These are phyloP conservation scores for Coniella lustricola DNA, from an alignment of 2,329 filamentous ascomycete species.

Conservation along the genomic window DNA sequence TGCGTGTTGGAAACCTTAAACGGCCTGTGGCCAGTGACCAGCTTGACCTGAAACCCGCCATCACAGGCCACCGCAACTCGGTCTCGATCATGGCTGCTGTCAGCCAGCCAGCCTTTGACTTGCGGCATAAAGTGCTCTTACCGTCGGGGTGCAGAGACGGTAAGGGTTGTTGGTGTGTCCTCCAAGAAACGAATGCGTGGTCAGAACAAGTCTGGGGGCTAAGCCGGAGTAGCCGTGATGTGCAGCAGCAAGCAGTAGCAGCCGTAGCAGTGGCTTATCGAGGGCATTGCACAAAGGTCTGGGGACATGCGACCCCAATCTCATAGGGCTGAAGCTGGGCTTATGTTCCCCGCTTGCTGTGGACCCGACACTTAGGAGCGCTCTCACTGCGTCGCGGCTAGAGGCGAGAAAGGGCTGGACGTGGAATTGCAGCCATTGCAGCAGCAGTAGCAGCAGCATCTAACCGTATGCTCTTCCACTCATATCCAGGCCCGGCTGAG, in stretches of 20 bases:
- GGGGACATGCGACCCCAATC: conserved; percentile 1
- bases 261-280: background rate
- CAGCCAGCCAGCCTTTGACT: background rate
- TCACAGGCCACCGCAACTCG: no score
- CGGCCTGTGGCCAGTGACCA: background rate
- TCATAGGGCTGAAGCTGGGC: conserved; percentile 14
- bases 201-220: conserved; percentile 6
- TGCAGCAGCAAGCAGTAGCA: background rate
- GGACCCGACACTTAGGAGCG: conserved; percentile 14
- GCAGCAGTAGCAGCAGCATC: background rate
- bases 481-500: no score
- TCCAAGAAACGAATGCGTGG: background rate
- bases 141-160: background rate
- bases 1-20: background rate
- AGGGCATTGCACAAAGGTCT: conserved; percentile 5
- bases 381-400: background rate
- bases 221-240: conserved; percentile 11
- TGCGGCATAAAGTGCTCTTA: background rate
- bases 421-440: no score
- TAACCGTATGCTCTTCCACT: no score
- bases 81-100: background rate
- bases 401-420: conserved; percentile 2
- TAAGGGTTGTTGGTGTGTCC: background rate
- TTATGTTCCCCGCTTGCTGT: conserved; percentile 9
- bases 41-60: no score